Base-by-base conservation (phyloP, 345 rosid genomes). In the Kandelia obovata region DNA sequence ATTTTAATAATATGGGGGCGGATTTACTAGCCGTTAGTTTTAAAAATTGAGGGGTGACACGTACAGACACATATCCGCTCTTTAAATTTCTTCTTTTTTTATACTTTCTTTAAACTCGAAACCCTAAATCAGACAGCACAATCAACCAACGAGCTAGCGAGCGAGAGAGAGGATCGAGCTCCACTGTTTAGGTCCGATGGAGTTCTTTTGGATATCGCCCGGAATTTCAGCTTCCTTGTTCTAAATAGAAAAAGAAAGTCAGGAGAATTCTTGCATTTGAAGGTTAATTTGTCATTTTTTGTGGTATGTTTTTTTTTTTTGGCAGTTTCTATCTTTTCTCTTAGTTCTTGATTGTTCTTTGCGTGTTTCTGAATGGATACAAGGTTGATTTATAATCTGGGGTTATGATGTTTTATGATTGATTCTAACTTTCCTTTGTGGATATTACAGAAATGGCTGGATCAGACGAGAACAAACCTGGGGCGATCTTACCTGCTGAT, bases 391-490 rank as follows among this genome's bases (percentile, higher is more conserved):
- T 28, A 19, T 0, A 16, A 34, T 5, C 21, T 56, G 49, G 46
- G 21, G 64, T 39, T 62, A 63, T 59, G 27, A 53, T 67, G 74
- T 53, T 65, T n/a, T n/a, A 23, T 23, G 59, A 27, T n/a, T 65
- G 25, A 57, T 65, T 9, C 58, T 73, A 58, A 32, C 66, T 34
- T 37, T 65, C 68, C 39, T 65, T 67, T 79, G 46, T 59, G 61
- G 71, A 35, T 53, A 52, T 64, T 53, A 66, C 23, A n/a, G 20
- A 26, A 34, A 94, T 94, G 98, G 87, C 76, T 60, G 81, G 89
- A 79, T 82, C 97, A 35, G 88, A 86, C 61, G 96, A 94, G 85
- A 94, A 93, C 84, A 78, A 79, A n/a, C 84, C 79, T 30, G 88
- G 87, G 52, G 85, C 84, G 70, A 79, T 87, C 57, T 92, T 91